Evolutionary conservation across 2,329 filamentous ascomycete genomes (phyloP).

Genomic region (Teratosphaeria destructans): DNA sequence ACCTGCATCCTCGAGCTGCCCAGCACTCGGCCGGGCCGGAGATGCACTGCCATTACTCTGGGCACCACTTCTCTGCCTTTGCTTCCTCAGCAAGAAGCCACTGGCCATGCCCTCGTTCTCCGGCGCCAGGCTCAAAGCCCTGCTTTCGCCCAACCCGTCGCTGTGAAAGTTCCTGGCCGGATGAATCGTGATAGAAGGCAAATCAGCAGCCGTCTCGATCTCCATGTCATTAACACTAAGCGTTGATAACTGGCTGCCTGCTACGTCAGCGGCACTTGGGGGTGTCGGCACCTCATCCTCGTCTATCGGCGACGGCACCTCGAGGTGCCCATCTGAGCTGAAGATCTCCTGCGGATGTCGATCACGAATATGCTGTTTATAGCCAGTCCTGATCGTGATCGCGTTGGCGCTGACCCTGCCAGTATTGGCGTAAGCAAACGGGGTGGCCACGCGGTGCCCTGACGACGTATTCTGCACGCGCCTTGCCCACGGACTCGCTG

Average conservation of each 20-base stretch:
- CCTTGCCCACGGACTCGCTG: constrained; percentile 11
- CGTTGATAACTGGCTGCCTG: constrained; percentile 26
- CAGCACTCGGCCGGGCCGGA: constrained; percentile 1
- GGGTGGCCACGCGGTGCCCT: constrained; percentile 14
- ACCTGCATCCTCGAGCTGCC: background rate
- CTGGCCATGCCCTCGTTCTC: constrained; percentile 1
- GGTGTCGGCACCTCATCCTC: constrained; percentile 27
- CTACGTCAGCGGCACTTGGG: constrained; percentile 18
- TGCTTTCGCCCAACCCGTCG: background rate
- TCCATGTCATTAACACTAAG: constrained; percentile 28
- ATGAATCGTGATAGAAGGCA: constrained; percentile 16
- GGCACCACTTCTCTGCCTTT: constrained; percentile 26
- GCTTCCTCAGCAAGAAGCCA: constrained; percentile 22
- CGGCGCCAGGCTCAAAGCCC: constrained; percentile 13
- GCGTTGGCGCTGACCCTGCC: constrained; percentile 13
- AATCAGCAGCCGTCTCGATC: constrained; percentile 17
- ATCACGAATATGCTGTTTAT: constrained; percentile 17
- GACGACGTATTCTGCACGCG: constrained; percentile 8
- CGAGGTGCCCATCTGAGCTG: constrained; percentile 18
- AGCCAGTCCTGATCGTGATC: constrained; percentile 8
- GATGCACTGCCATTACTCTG: constrained; percentile 20
- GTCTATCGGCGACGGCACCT: constrained; percentile 25
- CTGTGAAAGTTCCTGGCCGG: constrained; percentile 7
- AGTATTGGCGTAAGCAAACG: constrained; percentile 9
- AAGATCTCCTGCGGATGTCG: constrained; percentile 23